phyloP scores from a whole-genome alignment of 108 stramenopile species.

The Pseudonitzschia pungens region DNA sequence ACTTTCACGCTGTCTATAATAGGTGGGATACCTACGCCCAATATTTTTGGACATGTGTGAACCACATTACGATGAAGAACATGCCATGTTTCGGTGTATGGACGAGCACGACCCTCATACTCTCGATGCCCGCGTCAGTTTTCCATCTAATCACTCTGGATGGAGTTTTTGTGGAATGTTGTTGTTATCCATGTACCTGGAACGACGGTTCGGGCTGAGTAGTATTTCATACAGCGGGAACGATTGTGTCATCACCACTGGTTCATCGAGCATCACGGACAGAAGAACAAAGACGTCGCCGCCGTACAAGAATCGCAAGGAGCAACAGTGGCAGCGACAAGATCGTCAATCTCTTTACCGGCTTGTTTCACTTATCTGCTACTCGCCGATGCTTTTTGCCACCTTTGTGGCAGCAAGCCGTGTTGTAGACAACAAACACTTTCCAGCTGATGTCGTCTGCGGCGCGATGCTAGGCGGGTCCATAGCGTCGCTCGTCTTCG shows the following conservation, averaged over 20 bases:
- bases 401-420: constrained; percentile 50
- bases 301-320: neutral
- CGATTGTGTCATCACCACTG: neutral
- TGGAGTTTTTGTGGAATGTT: constrained; percentile 49
- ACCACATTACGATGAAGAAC: constrained; percentile 8
- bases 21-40: constrained; percentile 55
- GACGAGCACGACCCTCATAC: constrained; percentile 33
- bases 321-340: neutral
- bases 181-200: constrained; percentile 42
- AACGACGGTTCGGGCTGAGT: constrained; percentile 22
- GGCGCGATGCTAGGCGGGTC: constrained; percentile 51
- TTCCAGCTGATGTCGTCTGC: constrained; percentile 63
- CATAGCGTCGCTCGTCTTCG: constrained; percentile 34
- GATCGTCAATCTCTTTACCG: neutral
- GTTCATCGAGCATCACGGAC: neutral
- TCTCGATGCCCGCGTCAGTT: constrained; percentile 30
- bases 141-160: constrained; percentile 57
- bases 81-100: neutral
- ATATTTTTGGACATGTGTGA: constrained; percentile 53
- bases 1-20: too few species aligned
- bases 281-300: neutral
- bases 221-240: neutral
- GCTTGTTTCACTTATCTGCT: constrained; percentile 29
- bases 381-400: constrained; percentile 43
- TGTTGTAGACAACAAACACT: constrained; percentile 59